Conservation (phyloP, 108 stramenopile genomes). For the Fistulifera pelliculosa region DNA sequence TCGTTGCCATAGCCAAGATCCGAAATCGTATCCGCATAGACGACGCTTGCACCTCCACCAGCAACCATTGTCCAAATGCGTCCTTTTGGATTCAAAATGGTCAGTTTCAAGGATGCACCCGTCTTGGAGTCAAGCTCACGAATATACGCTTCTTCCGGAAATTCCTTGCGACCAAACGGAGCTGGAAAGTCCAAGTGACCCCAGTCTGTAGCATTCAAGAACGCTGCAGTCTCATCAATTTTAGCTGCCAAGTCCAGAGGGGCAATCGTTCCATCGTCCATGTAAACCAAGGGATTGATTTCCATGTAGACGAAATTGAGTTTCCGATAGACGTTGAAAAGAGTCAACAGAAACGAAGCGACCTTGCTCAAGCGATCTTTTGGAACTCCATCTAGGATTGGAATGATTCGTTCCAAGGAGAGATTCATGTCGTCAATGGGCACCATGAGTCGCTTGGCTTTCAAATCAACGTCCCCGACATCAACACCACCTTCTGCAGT, state of each 20-base stretch:
- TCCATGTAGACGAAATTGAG: conserved; percentile 87
- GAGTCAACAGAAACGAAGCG: conserved; percentile 51
- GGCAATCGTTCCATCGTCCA: conserved; percentile 38
- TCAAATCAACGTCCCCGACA: conserved; percentile 86
- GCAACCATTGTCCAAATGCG: conserved; percentile 93
- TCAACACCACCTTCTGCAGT: conserved; percentile 84
- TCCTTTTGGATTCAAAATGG: conserved; percentile 77
- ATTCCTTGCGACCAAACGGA: conserved; percentile 75
- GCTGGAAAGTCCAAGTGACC: conserved; percentile 78
- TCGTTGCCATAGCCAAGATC: conserved; percentile 77
- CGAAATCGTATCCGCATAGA: conserved; percentile 91
- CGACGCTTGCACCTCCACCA: conserved; percentile 87
- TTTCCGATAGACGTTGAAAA: conserved; percentile 66
- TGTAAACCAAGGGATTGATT: conserved; percentile 80
- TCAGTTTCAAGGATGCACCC: conserved; percentile 86
- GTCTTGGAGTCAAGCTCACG: conserved; percentile 78
- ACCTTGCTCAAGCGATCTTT: conserved; percentile 32
- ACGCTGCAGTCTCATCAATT: conserved; percentile 85
- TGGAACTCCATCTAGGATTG: conserved; percentile 50
- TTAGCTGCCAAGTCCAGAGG: conserved; percentile 85
- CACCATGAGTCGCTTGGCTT: conserved; percentile 58
- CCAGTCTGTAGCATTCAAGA: conserved; percentile 67
- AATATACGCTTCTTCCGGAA: conserved; percentile 84
- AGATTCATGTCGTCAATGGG: conserved; percentile 21
- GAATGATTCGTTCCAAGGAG: conserved; percentile 17